Evolutionary conservation across 2,329 filamentous ascomycete genomes (phyloP), one percentile per base, ranked within the genome.

Genomic region (Aspergillus ochraceus): DNA sequence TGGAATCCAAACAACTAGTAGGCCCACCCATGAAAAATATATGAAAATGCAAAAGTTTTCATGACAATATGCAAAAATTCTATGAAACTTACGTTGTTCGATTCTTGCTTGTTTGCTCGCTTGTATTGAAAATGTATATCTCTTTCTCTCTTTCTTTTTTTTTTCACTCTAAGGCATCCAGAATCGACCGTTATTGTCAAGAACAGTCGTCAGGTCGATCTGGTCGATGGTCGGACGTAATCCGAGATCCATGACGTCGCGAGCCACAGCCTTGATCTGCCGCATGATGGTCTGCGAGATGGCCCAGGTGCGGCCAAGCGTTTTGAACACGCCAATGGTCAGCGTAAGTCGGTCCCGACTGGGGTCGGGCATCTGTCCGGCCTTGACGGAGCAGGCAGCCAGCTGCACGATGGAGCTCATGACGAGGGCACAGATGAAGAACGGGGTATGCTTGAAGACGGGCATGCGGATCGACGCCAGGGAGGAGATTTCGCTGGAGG

Each of bases 401-500:
- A 96, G 82, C 69, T 95, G 90, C 4, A 94, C 89, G 66, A 93
- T 90, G 6, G 90, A 91, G 19, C 89, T 90, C 55, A 94, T 80
- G 1, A 90, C 90, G 53, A 95, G 80, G 45, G 90, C 88, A 71
- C 91, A 95, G 36, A 89, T 90, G 77, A 95, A 92, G 76, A 94
- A 93, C 59, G 92, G 91, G 0, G 87, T 92, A 76, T 96, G 91
- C 32, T 86, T 86, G 4, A 88, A 82, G 2, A 94, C 79, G 0
- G 88, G 84, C 55, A 71, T 66, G 17, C 73, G 74, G 58, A 75
- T 74, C 4, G 88, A 86, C 0, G 90, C 90, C 50, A 96, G 85
- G 0, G 89, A 89, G 61, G 89, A 90, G 62, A 97, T 89, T 55
- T 90, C 88, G 66, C 88, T 88, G 0, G 93, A 92, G 0, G 91